Conservation (phyloP, 1,284 basidiomycete genomes). For the Bjerkandera adusta region DNA sequence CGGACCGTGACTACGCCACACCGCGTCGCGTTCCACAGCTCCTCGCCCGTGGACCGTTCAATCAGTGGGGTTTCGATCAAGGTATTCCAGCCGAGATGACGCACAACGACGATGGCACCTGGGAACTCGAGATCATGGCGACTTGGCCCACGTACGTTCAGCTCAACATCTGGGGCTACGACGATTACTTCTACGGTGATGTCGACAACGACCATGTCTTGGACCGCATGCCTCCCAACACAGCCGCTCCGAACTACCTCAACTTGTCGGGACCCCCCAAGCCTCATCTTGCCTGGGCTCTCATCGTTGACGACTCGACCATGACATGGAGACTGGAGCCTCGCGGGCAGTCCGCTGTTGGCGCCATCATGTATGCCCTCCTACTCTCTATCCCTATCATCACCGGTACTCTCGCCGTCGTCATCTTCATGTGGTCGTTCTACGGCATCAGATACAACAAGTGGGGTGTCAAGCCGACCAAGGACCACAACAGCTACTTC, state of each 20-base stretch:
- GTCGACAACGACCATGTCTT: constrained; percentile 82
- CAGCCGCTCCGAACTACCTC: constrained; percentile 79
- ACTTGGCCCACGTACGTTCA: constrained; percentile 62
- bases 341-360: constrained; percentile 76
- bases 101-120: constrained; percentile 58
- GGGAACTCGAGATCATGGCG: constrained; percentile 84
- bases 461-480: constrained; percentile 76
- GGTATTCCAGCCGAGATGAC: constrained; percentile 71
- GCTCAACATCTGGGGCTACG: constrained; percentile 84
- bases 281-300: constrained; percentile 82
- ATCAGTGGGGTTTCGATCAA: constrained; percentile 86
- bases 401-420: constrained; percentile 78
- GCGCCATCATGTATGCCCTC: constrained; percentile 82
- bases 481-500: constrained; percentile 69
- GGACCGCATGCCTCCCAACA: constrained; percentile 88
- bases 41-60: constrained; percentile 84
- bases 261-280: constrained; percentile 85
- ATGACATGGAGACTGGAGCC: constrained; percentile 79
- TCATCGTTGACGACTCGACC: constrained; percentile 74
- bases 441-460: constrained; percentile 93
- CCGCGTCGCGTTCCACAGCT: constrained; percentile 83
- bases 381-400: constrained; percentile 80
- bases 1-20: constrained; percentile 61
- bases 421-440: constrained; percentile 92
- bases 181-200: constrained; percentile 91